Evolutionary conservation across 1,284 basidiomycete genomes (phyloP), one percentile per base, ranked within the genome.

Genomic region (Puccinia triticina): DNA sequence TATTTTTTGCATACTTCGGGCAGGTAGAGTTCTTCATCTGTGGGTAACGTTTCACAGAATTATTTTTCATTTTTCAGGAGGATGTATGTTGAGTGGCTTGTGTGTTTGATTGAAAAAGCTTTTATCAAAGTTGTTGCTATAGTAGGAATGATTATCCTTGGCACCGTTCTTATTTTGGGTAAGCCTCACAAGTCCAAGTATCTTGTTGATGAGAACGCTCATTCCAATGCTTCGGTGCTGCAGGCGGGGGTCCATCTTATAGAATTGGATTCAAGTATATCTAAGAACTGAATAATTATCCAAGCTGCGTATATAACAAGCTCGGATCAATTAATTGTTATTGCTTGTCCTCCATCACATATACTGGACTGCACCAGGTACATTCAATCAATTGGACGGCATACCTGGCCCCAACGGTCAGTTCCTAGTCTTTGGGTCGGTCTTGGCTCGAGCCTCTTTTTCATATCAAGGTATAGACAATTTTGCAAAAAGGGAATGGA

Each of bases 361-460:
- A n/a, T 93, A 90, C 88, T 93, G 92, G 92, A 90, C 89, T 83
- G 87, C 92, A 84, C 91, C 92, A 5, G 92, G 92, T 86, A 88
- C 76, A 84, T 89, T 69, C 67, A 88, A 50, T 87, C 85, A 48
- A 91, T 85, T 85, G 71, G 76, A 84, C 40, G 88, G 86, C 66
- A 88, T 89, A 72, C 84, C 85, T 1, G 93, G 93, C 0, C 77
- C 89, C 2, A 90, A 90, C 84, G 92, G 92, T 1, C 89, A 89
- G 43, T 87, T 86, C 84, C 84, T 87, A 21, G 86, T 86, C 32
- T 87, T 86, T 83, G 86, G 85, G 82, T 82, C 74, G 8, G 85
- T 86, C 16, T 84, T 86, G 37, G 84, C 85, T 61, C 85, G 86
- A 76, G 85, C 85, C n/a, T 83, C 85, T 0, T 86, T 87, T 64